A percentile compares a stretch with the other conserved stretches of the same genome.
These are phyloP conservation scores for Silene noctiflora DNA, from an alignment of 179 eudicot genomes.

Conservation along the genomic window DNA sequence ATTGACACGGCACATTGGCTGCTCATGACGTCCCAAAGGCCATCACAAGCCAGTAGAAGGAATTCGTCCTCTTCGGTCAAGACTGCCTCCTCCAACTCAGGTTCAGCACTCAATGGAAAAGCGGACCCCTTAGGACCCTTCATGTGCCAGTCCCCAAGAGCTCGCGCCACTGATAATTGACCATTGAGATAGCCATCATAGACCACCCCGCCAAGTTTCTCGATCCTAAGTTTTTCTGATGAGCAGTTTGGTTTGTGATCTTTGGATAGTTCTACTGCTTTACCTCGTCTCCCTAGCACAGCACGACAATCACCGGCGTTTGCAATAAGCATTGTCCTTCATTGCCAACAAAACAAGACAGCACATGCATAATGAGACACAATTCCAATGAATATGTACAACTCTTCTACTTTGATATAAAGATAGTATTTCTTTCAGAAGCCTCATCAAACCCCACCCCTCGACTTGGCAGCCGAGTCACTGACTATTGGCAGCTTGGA, in stretches of 20 bases:
- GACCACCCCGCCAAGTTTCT: slow-evolving; percentile 72
- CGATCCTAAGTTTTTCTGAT: slow-evolving; percentile 62
- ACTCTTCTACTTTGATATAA: neutral
- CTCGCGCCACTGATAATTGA: slow-evolving; percentile 77
- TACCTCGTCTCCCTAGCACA: slow-evolving; percentile 73
- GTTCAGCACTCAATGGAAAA: slow-evolving; percentile 76
- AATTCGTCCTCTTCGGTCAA: slow-evolving; percentile 77
- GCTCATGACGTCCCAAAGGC: slow-evolving; percentile 92
- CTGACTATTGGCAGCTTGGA: neutral
- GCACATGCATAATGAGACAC: neutral
- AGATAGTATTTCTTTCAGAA: neutral
- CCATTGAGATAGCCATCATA: slow-evolving; percentile 89
- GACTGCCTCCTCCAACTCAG: slow-evolving; percentile 59
- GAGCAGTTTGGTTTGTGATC: slow-evolving; percentile 79
- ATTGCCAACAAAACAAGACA: slow-evolving; percentile 20
- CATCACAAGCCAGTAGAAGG: slow-evolving; percentile 69
- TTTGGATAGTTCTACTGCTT: slow-evolving; percentile 72
- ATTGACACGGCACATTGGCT: slow-evolving; percentile 83
- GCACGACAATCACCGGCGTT: slow-evolving; percentile 97
- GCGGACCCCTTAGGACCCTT: slow-evolving; percentile 66
- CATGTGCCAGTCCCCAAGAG: slow-evolving; percentile 97
- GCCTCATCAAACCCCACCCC: neutral
- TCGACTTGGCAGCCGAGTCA: neutral
- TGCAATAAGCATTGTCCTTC: slow-evolving; percentile 67
- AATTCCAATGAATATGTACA: neutral